Conservation (phyloP, 768 basidiomycete species). For the Phanerodontia chrysosporium region DNA sequence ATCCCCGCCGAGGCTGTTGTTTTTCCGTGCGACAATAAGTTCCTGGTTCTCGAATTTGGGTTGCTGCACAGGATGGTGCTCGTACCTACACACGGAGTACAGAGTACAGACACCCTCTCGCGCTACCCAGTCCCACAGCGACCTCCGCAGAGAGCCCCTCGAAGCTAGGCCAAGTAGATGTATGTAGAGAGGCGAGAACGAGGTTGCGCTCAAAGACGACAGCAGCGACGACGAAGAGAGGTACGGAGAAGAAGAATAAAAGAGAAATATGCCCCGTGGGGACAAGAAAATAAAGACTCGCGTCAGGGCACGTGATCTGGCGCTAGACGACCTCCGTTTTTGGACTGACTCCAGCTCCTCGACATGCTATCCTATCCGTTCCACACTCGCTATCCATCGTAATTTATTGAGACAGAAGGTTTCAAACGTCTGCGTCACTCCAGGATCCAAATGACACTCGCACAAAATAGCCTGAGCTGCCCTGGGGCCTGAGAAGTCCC, state of each 20-base stretch:
- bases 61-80: neutral
- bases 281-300: constrained; percentile 12
- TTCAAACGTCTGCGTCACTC: neutral
- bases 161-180: neutral
- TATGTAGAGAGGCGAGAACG: neutral
- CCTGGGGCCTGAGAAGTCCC: neutral
- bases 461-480: neutral
- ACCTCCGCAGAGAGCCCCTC: constrained; percentile 1
- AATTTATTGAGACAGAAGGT: neutral
- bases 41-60: neutral
- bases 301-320: constrained; percentile 7
- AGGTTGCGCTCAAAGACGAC: neutral
- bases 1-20: neutral
- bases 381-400: neutral
- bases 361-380: neutral
- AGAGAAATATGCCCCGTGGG: neutral
- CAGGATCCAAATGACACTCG: neutral
- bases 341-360: neutral
- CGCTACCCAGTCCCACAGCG: constrained; percentile 3
- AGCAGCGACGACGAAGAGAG: neutral
- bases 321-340: neutral
- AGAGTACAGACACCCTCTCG: neutral
- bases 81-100: constrained; percentile 1
- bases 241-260: neutral
- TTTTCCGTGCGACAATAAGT: neutral